Evolutionary conservation across 805 yeast species (phyloP).

Genomic region (Candida lessepsii): DNA sequence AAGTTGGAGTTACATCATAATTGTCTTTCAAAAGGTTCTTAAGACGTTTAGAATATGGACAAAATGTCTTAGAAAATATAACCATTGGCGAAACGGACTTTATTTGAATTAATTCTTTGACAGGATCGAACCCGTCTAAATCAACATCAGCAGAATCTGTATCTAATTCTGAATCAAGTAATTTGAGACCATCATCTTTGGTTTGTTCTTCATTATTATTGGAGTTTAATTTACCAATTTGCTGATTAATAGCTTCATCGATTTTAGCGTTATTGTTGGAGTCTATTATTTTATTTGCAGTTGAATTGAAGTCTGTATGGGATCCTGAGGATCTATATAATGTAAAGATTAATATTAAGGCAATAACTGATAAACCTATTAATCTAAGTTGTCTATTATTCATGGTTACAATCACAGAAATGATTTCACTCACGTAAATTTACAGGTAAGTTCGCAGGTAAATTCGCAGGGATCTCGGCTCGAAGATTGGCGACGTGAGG

Average conservation of each 20-base stretch:
- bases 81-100: constrained; percentile 63
- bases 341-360: constrained; percentile 10
- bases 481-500: too few species aligned
- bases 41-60: constrained; percentile 76
- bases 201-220: background rate
- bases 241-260: constrained; percentile 42
- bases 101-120: constrained; percentile 49
- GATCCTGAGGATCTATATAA: constrained; percentile 9
- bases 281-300: constrained; percentile 27
- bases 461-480: too few species aligned
- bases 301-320: background rate
- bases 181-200: background rate
- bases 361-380: constrained; percentile 9
- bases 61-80: constrained; percentile 52
- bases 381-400: constrained; percentile 13
- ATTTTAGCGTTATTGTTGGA: constrained; percentile 32
- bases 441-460: too few species aligned
- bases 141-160: constrained; percentile 12
- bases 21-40: constrained; percentile 63
- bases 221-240: constrained; percentile 25
- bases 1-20: constrained; percentile 71
- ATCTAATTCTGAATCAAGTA: constrained; percentile 13
- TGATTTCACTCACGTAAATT: too few species aligned
- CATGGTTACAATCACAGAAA: constrained; percentile 4
- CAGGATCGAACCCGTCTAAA: constrained; percentile 30